These are phyloP conservation scores for Schizothecium vesticola DNA, from an alignment of 495 filamentous ascomycete species.

Conservation along the genomic window DNA sequence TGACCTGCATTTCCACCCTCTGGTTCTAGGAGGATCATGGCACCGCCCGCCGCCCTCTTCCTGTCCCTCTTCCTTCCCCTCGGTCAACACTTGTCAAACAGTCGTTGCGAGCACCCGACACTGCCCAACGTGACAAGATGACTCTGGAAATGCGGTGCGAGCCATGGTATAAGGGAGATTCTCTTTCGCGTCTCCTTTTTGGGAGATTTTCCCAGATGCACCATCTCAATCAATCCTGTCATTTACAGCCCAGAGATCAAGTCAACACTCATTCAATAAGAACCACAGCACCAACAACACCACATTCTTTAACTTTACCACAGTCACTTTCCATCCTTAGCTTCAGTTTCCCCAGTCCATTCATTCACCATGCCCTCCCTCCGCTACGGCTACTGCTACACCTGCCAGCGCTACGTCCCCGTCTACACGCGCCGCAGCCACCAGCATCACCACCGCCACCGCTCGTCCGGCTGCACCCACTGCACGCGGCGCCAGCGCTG, in stretches of 20 bases:
- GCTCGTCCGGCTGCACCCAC: background rate
- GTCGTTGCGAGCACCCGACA: background rate
- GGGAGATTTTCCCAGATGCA: background rate
- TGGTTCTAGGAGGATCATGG: background rate
- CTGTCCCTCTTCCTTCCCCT: background rate
- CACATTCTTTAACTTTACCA: background rate
- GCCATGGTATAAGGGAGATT: background rate
- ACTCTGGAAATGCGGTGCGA: background rate
- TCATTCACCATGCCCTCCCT: background rate
- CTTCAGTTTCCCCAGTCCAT: background rate
- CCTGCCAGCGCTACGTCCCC: slow-evolving; percentile 8
- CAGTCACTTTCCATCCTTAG: background rate
- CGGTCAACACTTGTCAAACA: background rate
- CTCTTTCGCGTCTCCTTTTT: background rate
- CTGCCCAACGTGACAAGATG: background rate
- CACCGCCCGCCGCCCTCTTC: background rate
- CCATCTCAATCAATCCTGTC: background rate
- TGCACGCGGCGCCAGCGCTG: background rate
- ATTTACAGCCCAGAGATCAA: background rate
- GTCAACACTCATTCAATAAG: background rate
- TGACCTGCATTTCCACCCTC: background rate
- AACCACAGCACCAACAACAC: background rate
- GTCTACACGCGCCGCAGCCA: slow-evolving; percentile 2
- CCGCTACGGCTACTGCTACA: slow-evolving; percentile 9
- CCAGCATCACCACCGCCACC: background rate